phyloP scores from a whole-genome alignment of 1,284 basidiomycete genomes.

The Ustilago shanxiensis region DNA sequence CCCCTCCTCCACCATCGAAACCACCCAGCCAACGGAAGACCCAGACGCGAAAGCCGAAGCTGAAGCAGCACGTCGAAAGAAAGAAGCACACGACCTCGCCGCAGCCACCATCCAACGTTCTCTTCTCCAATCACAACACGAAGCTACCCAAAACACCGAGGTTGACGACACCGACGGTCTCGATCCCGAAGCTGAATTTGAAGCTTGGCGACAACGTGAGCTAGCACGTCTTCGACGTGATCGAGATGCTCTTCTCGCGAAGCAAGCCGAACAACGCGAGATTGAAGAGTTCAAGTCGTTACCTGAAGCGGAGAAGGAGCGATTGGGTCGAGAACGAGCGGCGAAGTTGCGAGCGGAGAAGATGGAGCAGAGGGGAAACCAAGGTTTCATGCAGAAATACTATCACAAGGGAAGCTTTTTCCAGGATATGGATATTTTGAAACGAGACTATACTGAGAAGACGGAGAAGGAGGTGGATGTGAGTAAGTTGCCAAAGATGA shows the following conservation, averaged over 20 bases:
- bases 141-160: slow-evolving; percentile 80
- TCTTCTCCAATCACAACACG: slow-evolving; percentile 86
- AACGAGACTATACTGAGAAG: slow-evolving; percentile 88
- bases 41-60: slow-evolving; percentile 77
- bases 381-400: slow-evolving; percentile 96
- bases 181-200: slow-evolving; percentile 91
- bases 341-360: slow-evolving; percentile 19
- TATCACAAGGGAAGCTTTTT: slow-evolving; percentile 99
- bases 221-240: slow-evolving; percentile 90
- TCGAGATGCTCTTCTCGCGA: slow-evolving; percentile 82
- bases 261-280: slow-evolving; percentile 87
- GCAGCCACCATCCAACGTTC: slow-evolving; percentile 87
- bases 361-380: slow-evolving; percentile 80
- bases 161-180: slow-evolving; percentile 95
- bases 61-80: slow-evolving; percentile 77
- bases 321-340: slow-evolving; percentile 34
- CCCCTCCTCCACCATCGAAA: slow-evolving; percentile 2
- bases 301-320: slow-evolving; percentile 84
- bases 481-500: slow-evolving; percentile 86
- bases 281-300: slow-evolving; percentile 88
- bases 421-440: slow-evolving; percentile 87
- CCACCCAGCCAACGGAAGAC: slow-evolving; percentile 5
- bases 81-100: slow-evolving; percentile 85
- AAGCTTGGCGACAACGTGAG: slow-evolving; percentile 94
- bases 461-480: slow-evolving; percentile 86